Percentiles rank a stretch among this genome's conserved stretches.
Evolutionary conservation across 1,139 yeast genomes (phyloP).

Genomic region (Pichia sp.): DNA sequence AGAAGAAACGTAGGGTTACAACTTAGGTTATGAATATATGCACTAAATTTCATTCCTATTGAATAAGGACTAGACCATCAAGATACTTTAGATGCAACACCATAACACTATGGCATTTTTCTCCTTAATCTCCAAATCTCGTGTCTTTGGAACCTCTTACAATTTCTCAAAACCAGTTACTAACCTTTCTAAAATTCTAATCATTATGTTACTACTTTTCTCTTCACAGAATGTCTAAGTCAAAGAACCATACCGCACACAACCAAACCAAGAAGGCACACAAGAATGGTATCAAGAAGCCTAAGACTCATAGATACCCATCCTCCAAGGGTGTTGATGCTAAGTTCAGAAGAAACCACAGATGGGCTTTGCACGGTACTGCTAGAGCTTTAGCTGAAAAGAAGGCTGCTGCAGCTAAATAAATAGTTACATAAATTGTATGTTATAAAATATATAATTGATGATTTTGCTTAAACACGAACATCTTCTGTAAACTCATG

Average conservation of each 20-base stretch:
- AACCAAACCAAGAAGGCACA: conserved; percentile 99
- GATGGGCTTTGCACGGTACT: conserved; percentile 97
- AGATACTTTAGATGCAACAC: no score
- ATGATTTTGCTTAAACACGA: not conserved
- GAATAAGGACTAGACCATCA: no score
- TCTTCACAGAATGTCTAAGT: conserved; percentile 75
- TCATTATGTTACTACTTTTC: not conserved
- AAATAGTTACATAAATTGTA: conserved; percentile 9
- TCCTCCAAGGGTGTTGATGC: conserved; percentile 98
- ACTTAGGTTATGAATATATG: no score
- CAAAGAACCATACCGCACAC: conserved; percentile 99
- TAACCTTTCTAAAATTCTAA: no score
- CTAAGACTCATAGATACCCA: conserved; percentile 95
- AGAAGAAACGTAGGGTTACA: no score
- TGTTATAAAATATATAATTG: conserved; percentile 5
- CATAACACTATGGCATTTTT: no score
- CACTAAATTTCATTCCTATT: no score
- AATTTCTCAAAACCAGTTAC: no score
- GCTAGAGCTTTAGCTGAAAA: conserved; percentile 83
- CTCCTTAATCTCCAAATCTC: not conserved
- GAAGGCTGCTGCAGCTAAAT: conserved; percentile 22
- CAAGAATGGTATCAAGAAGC: conserved; percentile 99
- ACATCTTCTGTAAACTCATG: not conserved
- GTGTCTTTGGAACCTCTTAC: no score
- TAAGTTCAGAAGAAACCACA: conserved; percentile 99